phyloP scores from a whole-genome alignment of 306 rosid genomes.

The Lathyrus aphaca region DNA sequence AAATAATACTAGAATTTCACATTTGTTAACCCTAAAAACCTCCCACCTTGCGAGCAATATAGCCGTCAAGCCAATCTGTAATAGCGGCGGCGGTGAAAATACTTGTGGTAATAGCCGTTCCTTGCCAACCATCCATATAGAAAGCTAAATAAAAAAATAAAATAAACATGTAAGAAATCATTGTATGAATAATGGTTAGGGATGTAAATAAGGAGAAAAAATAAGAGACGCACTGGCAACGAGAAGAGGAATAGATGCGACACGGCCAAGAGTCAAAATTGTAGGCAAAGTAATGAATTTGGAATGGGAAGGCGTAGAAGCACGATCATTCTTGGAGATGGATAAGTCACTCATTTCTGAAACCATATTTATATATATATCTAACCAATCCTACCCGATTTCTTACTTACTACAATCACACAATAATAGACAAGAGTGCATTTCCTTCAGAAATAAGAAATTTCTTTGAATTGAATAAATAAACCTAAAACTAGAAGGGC shows the following conservation, averaged over 20 bases:
- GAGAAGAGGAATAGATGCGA: conserved; percentile 81
- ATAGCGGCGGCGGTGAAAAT: conserved; percentile 79
- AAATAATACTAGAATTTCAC: no score
- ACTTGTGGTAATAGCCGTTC: conserved; percentile 76
- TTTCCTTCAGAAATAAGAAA: no score
- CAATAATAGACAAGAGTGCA: no score
- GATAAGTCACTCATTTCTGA: conserved; percentile 50
- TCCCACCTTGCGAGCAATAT: conserved; percentile 82
- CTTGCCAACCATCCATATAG: conserved; percentile 78
- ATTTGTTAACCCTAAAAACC: neutral
- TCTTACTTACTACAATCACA: no score
- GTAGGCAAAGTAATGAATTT: conserved; percentile 87
- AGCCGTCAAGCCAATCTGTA: conserved; percentile 99
- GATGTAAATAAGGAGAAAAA: neutral
- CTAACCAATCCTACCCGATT: no score
- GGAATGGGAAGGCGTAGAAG: conserved; percentile 75
- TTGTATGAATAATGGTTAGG: neutral
- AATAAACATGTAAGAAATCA: conserved; percentile 35
- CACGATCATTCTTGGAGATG: conserved; percentile 44
- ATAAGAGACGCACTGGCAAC: conserved; percentile 56
- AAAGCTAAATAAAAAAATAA: conserved; percentile 51
- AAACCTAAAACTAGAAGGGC: no score
- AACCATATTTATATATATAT: conserved; percentile 57
- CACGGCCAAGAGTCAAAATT: conserved; percentile 86
- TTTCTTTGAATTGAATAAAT: no score